Base-by-base conservation (phyloP, 2,329 filamentous ascomycete genomes). In the Penicillium brasilianum region DNA sequence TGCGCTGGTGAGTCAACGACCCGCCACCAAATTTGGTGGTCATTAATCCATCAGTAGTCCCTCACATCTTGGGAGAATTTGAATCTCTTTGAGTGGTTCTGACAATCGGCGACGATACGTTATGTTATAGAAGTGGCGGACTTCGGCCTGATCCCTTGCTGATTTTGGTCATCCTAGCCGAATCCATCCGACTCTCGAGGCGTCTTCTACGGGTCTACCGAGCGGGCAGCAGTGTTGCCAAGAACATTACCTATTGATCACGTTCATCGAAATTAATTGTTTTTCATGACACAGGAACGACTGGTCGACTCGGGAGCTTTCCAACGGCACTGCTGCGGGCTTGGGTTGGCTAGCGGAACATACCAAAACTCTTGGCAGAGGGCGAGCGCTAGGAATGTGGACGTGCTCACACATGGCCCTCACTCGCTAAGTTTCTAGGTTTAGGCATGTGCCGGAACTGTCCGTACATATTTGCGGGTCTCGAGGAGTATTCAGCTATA, bases 291-390 rank as follows among this genome's bases (percentile, higher is more conserved):
- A 30, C 8, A 48, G 2, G 28, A 46, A n/a, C 16, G 16, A 48
- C 25, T 25, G n/a, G 25, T 22, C 39, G 8, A 48, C 22, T 10
- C 14, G 14, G 25, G 16, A 48, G 16, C 22, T 30, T 46, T 28
- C 43, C 5, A 46, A 46, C 13, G 22, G 14, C 30, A 16, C 8
- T 48, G 30, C 20, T 16, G 25, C 9, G 22, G 22, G 22, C 25
- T 48, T 30, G 14, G 22, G 44, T n/a, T 48, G 22, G 25, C 16
- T 30, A 50, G 28, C 48, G 30, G 25, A 18, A 20, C 48, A 50
- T 50, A 50, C 48, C 48, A 49, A 49, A 30, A 50, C n/a, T 28
- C 22, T 53, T 41, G 32, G 50, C 50, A 53, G 3, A n/a, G 7
- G 18, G 18, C 20, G 18, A 39, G 32, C 20, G 50, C 50, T 18